Evolutionary conservation across 2,329 filamentous ascomycete species (phyloP), one percentile per base, ranked within the genome.

Genomic region (Fusarium secorum): DNA sequence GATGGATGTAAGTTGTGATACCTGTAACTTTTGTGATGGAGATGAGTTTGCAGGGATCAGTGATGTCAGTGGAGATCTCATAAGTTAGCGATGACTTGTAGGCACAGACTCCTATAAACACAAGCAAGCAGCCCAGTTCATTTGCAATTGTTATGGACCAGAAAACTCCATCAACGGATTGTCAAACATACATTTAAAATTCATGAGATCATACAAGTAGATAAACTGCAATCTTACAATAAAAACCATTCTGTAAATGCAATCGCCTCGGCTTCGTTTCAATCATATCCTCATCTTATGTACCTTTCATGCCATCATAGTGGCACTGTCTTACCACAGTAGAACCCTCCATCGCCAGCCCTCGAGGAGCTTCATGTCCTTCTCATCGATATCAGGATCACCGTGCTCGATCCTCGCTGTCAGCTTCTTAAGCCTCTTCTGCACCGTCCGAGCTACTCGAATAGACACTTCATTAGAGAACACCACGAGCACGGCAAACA

Each of bases 271-370:
- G 64, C 66, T 72, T 76, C 77, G 72, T 77, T 78, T 77, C 60
- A 74, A 69, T 78, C 76, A 78, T 78, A 66, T 74, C 71, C 75
- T 75, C 72, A 61, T 78, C 72, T 53, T 71, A 62, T 63, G 26
- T 56, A 75, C 71, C 75, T 46, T 45, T 41, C 60, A 39, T 22
- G 28, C 54, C 59, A 57, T 39, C 38, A 20, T n/a, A 18, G 28
- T 26, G 26, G 48, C 74, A 13, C 32, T 6, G 24, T 53, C 46
- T 49, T 76, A 81, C 83, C 83, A 88, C 32, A 84, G 71, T 66
- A 89, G 66, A 24, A 89, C 81, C 53, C 86, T 79, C 87, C 87
- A 89, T 61, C 87, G 80, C 87, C 87, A 89, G 2, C 87, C 86
- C 36, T 83, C 80, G 22, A 89, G 76, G 18, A 84, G 45, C 72